Percentiles rank a stretch among this genome's conserved stretches.
These are phyloP conservation scores for Ceratocystis cubensis DNA, from an alignment of 2,329 filamentous ascomycete species.

Conservation along the genomic window DNA sequence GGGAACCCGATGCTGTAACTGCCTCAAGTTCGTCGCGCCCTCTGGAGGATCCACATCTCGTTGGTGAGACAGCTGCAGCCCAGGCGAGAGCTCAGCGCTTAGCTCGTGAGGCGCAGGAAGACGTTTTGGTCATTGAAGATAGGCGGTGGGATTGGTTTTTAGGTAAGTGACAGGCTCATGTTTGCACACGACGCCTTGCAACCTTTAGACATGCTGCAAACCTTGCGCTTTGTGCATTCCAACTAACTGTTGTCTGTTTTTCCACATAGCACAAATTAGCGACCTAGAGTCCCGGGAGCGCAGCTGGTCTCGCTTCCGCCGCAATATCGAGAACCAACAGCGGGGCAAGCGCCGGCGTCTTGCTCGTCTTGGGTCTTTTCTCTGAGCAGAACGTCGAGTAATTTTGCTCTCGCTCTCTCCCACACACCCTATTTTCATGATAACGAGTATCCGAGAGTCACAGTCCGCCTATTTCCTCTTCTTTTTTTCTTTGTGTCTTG, in stretches of 20 bases:
- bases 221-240: not conserved
- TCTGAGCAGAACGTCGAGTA: conserved; percentile 7
- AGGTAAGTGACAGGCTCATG: conserved; percentile 31
- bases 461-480: not conserved
- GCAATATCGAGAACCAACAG: conserved; percentile 28
- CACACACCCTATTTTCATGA: not conserved
- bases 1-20: not conserved
- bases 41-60: conserved; percentile 54
- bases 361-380: conserved; percentile 15
- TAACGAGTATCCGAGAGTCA: not conserved
- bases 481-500: not conserved
- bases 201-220: not conserved
- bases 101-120: conserved; percentile 42
- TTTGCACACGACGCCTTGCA: no score
- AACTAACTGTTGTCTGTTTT: conserved; percentile 20
- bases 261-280: conserved; percentile 36
- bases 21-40: conserved; percentile 31
- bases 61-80: conserved; percentile 52
- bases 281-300: conserved; percentile 40
- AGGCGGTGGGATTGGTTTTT: conserved; percentile 49
- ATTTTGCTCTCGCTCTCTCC: conserved; percentile 4
- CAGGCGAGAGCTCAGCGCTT: conserved; percentile 45
- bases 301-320: conserved; percentile 35
- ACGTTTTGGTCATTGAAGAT: conserved; percentile 45
- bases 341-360: conserved; percentile 20